Evolutionary conservation across 2,329 filamentous ascomycete genomes (phyloP).

Genomic region (Cercospora nicotianae): DNA sequence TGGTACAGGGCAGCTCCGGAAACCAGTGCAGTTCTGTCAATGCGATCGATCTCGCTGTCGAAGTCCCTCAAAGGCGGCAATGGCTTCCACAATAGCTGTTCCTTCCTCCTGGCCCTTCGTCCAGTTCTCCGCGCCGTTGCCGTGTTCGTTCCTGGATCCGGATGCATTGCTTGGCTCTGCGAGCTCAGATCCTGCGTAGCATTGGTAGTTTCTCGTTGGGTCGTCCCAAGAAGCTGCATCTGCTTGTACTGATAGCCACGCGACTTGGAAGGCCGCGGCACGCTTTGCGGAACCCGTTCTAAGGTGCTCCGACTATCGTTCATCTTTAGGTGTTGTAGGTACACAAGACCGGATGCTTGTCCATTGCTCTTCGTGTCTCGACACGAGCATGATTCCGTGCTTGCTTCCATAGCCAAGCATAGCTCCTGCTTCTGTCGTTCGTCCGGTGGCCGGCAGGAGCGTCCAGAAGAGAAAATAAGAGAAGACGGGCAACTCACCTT

Average conservation of each 20-base stretch:
- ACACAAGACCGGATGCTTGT: background rate
- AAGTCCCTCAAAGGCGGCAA: slow-evolving; percentile 10
- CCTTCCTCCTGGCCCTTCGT: background rate
- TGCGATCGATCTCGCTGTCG: background rate
- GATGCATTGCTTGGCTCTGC: background rate
- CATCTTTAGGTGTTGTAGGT: background rate
- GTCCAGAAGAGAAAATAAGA: background rate
- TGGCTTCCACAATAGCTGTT: background rate
- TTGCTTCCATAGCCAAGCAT: background rate
- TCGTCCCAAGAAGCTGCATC: background rate
- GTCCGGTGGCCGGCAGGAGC: background rate
- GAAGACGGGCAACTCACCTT: background rate
- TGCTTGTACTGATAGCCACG: background rate
- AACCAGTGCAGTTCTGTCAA: background rate
- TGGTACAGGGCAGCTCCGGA: background rate
- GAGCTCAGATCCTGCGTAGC: background rate
- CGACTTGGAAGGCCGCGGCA: background rate
- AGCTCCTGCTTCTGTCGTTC: background rate
- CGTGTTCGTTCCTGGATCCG: background rate
- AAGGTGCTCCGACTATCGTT: background rate
- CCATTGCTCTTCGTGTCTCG: background rate
- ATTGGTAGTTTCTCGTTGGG: background rate
- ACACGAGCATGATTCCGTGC: background rate
- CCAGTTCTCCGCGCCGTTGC: background rate
- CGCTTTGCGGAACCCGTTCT: background rate